phyloP scores from a whole-genome alignment of 225 moss, liverwort and hornwort species.

The Marchantia polymorpha region DNA sequence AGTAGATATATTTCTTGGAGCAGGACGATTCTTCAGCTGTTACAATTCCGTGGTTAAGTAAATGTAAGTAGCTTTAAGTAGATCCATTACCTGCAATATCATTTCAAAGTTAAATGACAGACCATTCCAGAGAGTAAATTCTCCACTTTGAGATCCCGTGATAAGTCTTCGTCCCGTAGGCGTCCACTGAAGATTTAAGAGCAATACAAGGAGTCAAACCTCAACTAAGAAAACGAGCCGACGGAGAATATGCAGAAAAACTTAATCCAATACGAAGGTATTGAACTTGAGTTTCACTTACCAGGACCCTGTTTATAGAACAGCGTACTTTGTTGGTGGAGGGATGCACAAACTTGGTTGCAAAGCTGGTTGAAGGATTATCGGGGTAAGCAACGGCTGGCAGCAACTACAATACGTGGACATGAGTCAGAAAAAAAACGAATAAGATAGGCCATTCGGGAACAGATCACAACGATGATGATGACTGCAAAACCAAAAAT shows the following conservation, averaged over 20 bases:
- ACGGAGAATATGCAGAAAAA: background rate
- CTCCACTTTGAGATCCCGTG: slow-evolving; percentile 98
- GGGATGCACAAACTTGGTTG: slow-evolving; percentile 98
- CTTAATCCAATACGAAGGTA: background rate
- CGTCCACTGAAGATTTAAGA: slow-evolving; percentile 66
- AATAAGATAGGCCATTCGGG: background rate
- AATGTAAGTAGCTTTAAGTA: too few relatives aligned
- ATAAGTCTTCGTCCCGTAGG: slow-evolving; percentile 95
- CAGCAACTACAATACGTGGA: slow-evolving; percentile 51
- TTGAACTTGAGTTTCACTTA: slow-evolving; percentile 28
- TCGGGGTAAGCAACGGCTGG: slow-evolving; percentile 89
- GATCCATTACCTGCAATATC: slow-evolving; percentile 70
- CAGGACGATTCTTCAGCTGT: too few relatives aligned
- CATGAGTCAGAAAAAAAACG: background rate
- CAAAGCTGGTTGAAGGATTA: slow-evolving; percentile 93
- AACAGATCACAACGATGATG: too few relatives aligned
- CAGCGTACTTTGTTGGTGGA: slow-evolving; percentile 99
- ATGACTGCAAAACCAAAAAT: too few relatives aligned
- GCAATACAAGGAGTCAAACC: background rate
- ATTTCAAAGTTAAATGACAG: slow-evolving; percentile 99
- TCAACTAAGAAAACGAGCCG: background rate
- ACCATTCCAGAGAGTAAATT: slow-evolving; percentile 99
- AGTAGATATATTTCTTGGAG: too few relatives aligned
- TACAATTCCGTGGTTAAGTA: too few relatives aligned
- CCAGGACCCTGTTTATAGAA: slow-evolving; percentile 96